A percentile compares a stretch with the other conserved stretches of the same genome.
phyloP scores from a whole-genome alignment of 1,284 basidiomycete genomes.

The Xerocomus minutiporus region DNA sequence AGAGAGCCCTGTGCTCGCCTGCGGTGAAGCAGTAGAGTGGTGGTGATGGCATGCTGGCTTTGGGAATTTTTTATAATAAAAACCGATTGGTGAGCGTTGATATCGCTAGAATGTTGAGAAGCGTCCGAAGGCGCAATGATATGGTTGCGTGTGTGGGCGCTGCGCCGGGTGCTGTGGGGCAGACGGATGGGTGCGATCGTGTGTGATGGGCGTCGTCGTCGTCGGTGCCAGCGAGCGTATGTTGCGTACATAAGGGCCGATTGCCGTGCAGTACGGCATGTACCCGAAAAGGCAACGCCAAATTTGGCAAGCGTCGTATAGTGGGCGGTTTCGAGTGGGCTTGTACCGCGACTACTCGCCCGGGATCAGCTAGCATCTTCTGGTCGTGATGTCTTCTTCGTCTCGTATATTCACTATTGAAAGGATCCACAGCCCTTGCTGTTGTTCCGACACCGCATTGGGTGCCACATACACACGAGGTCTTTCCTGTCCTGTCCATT shows the following conservation, averaged over 20 bases:
- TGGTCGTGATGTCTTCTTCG: slow-evolving; percentile 6
- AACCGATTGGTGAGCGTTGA: not conserved
- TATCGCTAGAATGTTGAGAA: not conserved
- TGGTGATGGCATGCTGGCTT: slow-evolving; percentile 1
- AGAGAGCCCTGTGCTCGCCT: slow-evolving; percentile 1
- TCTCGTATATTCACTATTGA: slow-evolving; percentile 11
- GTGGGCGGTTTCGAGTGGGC: not conserved
- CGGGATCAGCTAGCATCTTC: slow-evolving; percentile 16
- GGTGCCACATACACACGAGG: slow-evolving; percentile 37
- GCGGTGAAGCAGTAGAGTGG: slow-evolving; percentile 3
- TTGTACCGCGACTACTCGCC: slow-evolving; percentile 6
- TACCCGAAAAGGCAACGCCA: slow-evolving; percentile 28
- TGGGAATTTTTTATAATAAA: not conserved
- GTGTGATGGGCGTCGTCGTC: not conserved
- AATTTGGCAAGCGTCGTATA: slow-evolving; percentile 24
- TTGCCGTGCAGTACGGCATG: slow-evolving; percentile 31
- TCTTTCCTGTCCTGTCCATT: slow-evolving; percentile 35
- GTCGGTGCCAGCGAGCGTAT: not conserved
- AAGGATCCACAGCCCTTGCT: slow-evolving; percentile 18
- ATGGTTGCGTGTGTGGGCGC: not conserved
- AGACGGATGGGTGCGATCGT: not conserved
- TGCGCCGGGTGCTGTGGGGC: not conserved
- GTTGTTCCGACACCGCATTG: slow-evolving; percentile 31
- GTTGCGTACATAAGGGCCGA: slow-evolving; percentile 21
- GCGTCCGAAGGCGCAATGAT: not conserved